These are phyloP conservation scores for Exophiala sp. DNA, from an alignment of 2,329 filamentous ascomycete species.

Conservation along the genomic window DNA sequence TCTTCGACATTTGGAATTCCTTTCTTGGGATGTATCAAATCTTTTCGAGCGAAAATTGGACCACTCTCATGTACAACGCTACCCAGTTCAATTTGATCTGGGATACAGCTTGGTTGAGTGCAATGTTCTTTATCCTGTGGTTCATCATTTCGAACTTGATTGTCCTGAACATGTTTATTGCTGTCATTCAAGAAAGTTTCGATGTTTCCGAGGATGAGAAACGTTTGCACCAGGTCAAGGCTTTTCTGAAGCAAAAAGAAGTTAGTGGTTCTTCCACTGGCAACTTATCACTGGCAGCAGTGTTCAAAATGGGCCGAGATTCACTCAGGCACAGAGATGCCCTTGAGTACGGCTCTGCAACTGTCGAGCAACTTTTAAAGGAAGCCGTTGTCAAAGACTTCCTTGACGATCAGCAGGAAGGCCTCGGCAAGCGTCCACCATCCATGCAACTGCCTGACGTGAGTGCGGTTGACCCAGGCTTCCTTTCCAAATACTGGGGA, in stretches of 20 bases:
- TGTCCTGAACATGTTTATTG: slow-evolving; percentile 99
- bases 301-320: slow-evolving; percentile 62
- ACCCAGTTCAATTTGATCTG: slow-evolving; percentile 64
- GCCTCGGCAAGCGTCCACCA: slow-evolving; percentile 27
- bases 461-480: slow-evolving; percentile 53
- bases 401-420: slow-evolving; percentile 66
- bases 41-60: slow-evolving; percentile 96
- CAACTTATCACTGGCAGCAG: slow-evolving; percentile 72
- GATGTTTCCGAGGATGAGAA: slow-evolving; percentile 99
- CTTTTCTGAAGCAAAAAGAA: slow-evolving; percentile 89
- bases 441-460: slow-evolving; percentile 35
- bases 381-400: slow-evolving; percentile 95
- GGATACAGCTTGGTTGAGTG: slow-evolving; percentile 86
- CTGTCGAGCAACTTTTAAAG: slow-evolving; percentile 93
- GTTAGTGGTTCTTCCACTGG: slow-evolving; percentile 61
- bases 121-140: slow-evolving; percentile 88
- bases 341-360: slow-evolving; percentile 84
- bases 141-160: slow-evolving; percentile 95
- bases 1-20: slow-evolving; percentile 88
- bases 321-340: slow-evolving; percentile 69
- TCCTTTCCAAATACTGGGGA: slow-evolving; percentile 60
- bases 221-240: slow-evolving; percentile 90
- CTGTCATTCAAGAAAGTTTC: slow-evolving; percentile 99
- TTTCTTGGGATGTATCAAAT: slow-evolving; percentile 98
- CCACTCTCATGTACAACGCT: slow-evolving; percentile 75